phyloP scores from a whole-genome alignment of 768 basidiomycete species.

The Cystobasidium onofrii region DNA sequence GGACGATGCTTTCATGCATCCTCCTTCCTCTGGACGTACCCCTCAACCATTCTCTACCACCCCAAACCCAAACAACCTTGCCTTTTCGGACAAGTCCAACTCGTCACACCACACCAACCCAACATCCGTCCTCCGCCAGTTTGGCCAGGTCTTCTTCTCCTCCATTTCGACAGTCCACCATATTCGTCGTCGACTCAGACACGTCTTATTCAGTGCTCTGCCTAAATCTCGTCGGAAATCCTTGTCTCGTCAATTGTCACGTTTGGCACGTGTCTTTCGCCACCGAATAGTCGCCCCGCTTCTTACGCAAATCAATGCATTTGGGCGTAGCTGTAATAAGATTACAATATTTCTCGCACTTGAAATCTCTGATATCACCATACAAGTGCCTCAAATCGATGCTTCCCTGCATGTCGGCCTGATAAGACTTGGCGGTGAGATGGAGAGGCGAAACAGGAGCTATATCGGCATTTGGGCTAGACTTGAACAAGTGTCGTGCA shows the following conservation, averaged over 20 bases:
- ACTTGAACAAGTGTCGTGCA: neutral
- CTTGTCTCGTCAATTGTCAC: neutral
- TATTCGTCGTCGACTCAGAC: neutral
- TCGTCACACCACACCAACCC: neutral
- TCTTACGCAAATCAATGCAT: neutral
- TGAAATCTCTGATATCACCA: slow-evolving; percentile 1
- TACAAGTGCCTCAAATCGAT: slow-evolving; percentile 3
- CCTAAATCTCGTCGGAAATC: neutral
- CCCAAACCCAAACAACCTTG: neutral
- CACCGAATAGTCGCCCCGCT: slow-evolving; percentile 8
- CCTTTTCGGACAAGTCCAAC: neutral
- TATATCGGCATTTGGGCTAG: slow-evolving; percentile 17
- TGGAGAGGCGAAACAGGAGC: neutral
- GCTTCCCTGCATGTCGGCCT: neutral
- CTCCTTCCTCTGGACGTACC: neutral
- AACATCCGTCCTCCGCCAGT: neutral
- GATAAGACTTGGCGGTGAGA: neutral
- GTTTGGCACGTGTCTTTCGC: neutral
- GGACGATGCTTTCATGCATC: neutral
- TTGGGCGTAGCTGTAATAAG: neutral
- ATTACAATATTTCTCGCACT: slow-evolving; percentile 9
- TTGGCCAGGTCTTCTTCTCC: neutral
- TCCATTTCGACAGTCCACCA: neutral
- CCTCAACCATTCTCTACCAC: neutral
- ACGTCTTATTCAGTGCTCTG: neutral